Conservation (phyloP, 2,329 filamentous ascomycete species). For the Diaporthe sp. region DNA sequence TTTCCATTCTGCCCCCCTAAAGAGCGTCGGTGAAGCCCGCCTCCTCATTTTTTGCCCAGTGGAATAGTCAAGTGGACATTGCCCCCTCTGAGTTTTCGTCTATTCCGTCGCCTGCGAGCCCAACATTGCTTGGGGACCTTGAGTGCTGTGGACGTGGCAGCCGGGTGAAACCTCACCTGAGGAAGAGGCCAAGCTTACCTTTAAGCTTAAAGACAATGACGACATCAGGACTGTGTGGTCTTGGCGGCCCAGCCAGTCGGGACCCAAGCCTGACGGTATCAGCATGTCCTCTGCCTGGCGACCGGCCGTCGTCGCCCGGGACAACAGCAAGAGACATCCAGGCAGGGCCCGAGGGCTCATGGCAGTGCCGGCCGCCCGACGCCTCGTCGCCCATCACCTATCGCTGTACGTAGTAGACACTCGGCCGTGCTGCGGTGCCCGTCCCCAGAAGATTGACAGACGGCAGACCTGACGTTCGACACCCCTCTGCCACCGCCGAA, state of each 20-base stretch:
- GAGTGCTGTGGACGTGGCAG: not conserved
- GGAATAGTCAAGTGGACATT: not conserved
- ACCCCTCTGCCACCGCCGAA: conserved; percentile 64
- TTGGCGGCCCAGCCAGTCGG: conserved; percentile 23
- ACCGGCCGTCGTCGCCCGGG: no score
- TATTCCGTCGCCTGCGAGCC: not conserved
- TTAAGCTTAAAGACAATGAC: conserved; percentile 17
- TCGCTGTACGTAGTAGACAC: conserved; percentile 52
- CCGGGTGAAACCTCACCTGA: not conserved
- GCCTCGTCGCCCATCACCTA: conserved; percentile 59
- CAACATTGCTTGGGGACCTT: not conserved
- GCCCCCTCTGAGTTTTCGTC: not conserved
- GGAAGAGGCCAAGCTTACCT: not conserved
- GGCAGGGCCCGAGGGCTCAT: not conserved
- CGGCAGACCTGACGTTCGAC: conserved; percentile 69
- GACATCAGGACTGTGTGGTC: not conserved
- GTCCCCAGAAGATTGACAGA: not conserved
- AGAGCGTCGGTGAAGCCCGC: not conserved
- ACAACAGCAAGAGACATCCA: not conserved
- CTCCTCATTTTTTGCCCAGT: not conserved
- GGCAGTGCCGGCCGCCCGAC: not conserved
- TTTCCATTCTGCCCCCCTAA: not conserved
- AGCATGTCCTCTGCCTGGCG: not conserved
- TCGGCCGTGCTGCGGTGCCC: not conserved
- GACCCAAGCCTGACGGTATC: not conserved